Conservation (phyloP, 1,284 basidiomycete genomes). For the Mycena sp. region DNA sequence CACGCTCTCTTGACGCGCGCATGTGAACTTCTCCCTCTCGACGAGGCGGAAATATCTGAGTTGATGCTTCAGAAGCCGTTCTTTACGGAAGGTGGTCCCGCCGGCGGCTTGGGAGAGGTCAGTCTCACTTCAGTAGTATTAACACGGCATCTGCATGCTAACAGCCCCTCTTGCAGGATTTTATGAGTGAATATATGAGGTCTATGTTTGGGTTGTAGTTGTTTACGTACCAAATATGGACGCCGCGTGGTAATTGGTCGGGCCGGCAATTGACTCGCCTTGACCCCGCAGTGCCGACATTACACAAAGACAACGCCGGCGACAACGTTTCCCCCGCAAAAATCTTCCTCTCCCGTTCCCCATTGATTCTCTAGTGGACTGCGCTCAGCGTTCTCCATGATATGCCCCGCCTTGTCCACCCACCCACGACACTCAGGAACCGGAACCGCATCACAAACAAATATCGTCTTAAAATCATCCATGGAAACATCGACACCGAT, state of each 20-base stretch:
- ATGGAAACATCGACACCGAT: constrained; percentile 84
- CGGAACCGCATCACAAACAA: constrained; percentile 92
- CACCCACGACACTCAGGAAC: constrained; percentile 64
- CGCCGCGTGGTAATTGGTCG: not conserved
- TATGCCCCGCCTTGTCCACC: constrained; percentile 29
- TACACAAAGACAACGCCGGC: not conserved
- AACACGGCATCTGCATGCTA: not conserved
- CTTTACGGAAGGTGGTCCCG: no score
- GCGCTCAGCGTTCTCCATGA: constrained; percentile 20
- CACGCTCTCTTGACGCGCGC: constrained; percentile 8
- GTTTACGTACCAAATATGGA: not conserved
- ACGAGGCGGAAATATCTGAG: constrained; percentile 7
- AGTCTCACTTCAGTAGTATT: not conserved
- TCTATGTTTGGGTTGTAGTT: no score
- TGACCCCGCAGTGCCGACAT: not conserved
- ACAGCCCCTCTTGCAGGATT: no score
- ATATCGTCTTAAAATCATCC: constrained; percentile 85
- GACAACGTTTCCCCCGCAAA: not conserved
- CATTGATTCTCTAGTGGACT: not conserved
- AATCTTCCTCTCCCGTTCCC: not conserved
- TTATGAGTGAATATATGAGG: no score
- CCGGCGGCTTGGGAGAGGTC: not conserved
- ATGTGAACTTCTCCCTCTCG: constrained; percentile 4
- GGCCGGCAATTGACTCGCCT: not conserved
- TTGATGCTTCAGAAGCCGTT: not conserved